These are phyloP conservation scores for Colletotrichum sp. DNA, from an alignment of 2,329 filamentous ascomycete genomes.

Conservation along the genomic window DNA sequence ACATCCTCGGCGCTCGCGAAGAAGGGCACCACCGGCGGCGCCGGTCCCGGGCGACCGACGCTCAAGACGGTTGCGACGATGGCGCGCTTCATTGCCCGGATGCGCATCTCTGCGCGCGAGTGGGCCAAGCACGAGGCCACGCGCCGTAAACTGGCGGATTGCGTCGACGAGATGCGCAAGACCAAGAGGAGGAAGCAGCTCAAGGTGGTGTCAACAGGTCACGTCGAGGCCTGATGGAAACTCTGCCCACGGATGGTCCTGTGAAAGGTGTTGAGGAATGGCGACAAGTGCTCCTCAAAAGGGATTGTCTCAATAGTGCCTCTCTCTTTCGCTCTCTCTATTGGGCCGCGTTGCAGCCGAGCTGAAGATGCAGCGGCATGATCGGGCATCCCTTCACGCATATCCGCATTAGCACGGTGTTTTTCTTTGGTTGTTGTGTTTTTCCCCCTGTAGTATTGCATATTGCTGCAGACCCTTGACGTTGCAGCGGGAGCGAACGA, in stretches of 20 bases:
- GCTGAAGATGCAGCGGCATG: conserved; percentile 9
- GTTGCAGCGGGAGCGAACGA: conserved; percentile 10
- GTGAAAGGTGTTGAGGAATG: background rate
- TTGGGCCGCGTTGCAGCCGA: background rate
- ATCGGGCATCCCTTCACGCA: background rate
- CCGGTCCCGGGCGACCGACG: conserved; percentile 27
- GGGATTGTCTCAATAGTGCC: background rate
- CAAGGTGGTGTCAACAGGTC: conserved; percentile 44
- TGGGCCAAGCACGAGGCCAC: conserved; percentile 60
- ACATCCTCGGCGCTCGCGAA: conserved; percentile 26
- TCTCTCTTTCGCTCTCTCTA: background rate
- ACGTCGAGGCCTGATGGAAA: conserved; percentile 20
- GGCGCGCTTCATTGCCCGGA: conserved; percentile 58
- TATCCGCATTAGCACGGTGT: conserved; percentile 1
- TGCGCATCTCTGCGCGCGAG: conserved; percentile 49
- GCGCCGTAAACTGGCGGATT: conserved; percentile 52
- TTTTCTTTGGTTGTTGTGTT: background rate
- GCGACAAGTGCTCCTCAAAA: background rate
- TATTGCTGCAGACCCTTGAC: conserved; percentile 3
- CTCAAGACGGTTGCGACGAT: conserved; percentile 51
- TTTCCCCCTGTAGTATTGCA: background rate
- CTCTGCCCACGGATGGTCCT: background rate
- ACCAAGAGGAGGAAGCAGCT: conserved; percentile 46
- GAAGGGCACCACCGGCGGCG: background rate
- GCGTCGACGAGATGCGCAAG: conserved; percentile 51